Evolutionary conservation across 208 protist genomes (phyloP).

Genomic region (Trypanosoma brucei): DNA sequence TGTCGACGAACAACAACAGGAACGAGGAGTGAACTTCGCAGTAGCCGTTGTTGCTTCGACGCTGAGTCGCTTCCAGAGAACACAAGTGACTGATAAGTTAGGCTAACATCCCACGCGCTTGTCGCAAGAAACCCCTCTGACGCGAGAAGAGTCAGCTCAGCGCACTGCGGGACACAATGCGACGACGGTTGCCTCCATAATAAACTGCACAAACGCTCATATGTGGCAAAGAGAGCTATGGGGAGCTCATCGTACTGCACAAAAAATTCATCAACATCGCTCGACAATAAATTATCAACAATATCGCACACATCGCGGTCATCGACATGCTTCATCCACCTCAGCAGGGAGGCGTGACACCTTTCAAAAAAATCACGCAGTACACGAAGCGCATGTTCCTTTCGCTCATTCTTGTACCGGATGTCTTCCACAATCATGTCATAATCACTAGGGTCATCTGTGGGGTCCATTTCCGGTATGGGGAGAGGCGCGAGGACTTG

Average conservation of each 20-base stretch:
- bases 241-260: constrained; percentile 37
- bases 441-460: constrained; percentile 74
- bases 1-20: constrained; percentile 12
- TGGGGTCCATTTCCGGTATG: constrained; percentile 51
- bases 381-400: constrained; percentile 18
- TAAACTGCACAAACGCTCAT: constrained; percentile 53
- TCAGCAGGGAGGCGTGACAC: constrained; percentile 18
- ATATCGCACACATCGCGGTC: constrained; percentile 11
- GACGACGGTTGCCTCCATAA: constrained; percentile 17
- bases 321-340: constrained; percentile 18
- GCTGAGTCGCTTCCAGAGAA: neutral
- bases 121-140: neutral
- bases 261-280: constrained; percentile 39
- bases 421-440: constrained; percentile 25
- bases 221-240: constrained; percentile 55
- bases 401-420: constrained; percentile 23
- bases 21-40: constrained; percentile 5
- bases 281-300: constrained; percentile 26
- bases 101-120: constrained; percentile 15
- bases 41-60: neutral
- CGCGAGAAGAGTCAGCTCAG: neutral
- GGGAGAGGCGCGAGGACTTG: constrained; percentile 54
- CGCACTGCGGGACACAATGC: neutral
- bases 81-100: constrained; percentile 7
- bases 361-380: constrained; percentile 25